A percentile compares a stretch with the other conserved stretches of the same genome.
phyloP scores from a whole-genome alignment of 768 basidiomycete genomes.

The Pholiota conissans region DNA sequence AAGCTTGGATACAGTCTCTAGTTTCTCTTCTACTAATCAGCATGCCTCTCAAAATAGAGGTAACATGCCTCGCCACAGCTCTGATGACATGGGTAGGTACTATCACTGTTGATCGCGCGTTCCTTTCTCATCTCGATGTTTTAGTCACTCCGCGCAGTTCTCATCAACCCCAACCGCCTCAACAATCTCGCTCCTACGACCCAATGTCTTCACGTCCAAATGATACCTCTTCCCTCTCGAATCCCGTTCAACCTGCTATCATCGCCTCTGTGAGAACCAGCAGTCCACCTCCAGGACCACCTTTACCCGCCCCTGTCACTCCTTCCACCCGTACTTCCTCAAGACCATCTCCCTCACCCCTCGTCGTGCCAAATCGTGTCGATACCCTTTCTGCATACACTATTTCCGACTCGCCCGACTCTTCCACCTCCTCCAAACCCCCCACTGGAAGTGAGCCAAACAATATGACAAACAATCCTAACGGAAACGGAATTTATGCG shows the following conservation, averaged over 20 bases:
- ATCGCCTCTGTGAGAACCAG: conserved; percentile 8
- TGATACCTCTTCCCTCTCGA: conserved; percentile 24
- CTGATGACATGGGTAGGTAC: conserved; percentile 39
- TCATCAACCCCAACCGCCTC: conserved; percentile 29
- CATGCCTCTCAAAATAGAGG: conserved; percentile 21
- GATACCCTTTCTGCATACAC: conserved; percentile 33
- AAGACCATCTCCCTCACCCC: conserved; percentile 36
- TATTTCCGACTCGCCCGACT: conserved; percentile 30
- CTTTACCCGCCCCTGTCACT: conserved; percentile 20
- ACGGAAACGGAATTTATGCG: conserved; percentile 18
- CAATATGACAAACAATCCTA: conserved; percentile 7
- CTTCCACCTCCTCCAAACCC: conserved; percentile 24
- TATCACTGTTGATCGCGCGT: conserved; percentile 2
- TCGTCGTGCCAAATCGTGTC: conserved; percentile 37
- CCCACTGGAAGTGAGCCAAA: conserved; percentile 18
- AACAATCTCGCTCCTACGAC: conserved; percentile 42
- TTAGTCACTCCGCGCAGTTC: conserved; percentile 29
- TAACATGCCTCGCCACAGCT: conserved; percentile 30
- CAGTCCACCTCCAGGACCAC: conserved; percentile 22
- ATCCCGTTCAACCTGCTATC: conserved; percentile 15
- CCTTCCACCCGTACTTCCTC: conserved; percentile 27
- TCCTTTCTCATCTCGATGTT: conserved; percentile 12
- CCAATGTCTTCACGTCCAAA: conserved; percentile 29
- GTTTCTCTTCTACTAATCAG: conserved; percentile 14
- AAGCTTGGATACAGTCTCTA: conserved; percentile 27